Evolutionary conservation across 179 eudicot genomes (phyloP), one percentile per base, ranked within the genome.

Genomic region (Carnegiea gigantea): DNA sequence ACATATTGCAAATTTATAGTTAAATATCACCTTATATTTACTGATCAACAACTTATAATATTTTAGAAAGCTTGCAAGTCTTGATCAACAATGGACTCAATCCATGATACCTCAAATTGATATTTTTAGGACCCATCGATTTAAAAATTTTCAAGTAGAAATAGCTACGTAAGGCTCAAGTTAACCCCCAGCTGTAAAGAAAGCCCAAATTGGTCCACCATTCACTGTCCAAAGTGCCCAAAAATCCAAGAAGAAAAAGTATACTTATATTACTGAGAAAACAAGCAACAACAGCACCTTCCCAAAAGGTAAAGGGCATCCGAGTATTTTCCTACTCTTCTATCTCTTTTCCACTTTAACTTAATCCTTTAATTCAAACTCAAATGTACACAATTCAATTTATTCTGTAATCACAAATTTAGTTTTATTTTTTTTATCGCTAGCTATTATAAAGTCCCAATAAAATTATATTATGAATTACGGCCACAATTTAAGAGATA

Each of bases 141-240:
- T 33, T 44, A 28, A 65, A 46, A 79, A n/a, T 20, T 17, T n/a
- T 70, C 5, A 70, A 33, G 21, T 30, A 40, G 24, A 70, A 79
- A 70, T 75, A 70, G 75, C 83, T 80, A 76, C 83, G 76, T 83
- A 77, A 70, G 71, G 12, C 73, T 57, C 78, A 83, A 83, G 86
- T 60, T 83, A 83, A 59, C 51, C 65, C 71, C 57, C 60, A 83
- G 85, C 82, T 83, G 85, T 83, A 83, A 83, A 83, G 85, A 79
- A 28, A 75, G 9, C 65, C 54, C 21, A 82, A 70, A 26, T 68
- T 43, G 86, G 86, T 84, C 80, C 86, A 84, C 80, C 20, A 24
- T 79, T 74, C 70, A 78, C 78, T 79, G 79, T 79, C 70, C 60
- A 82, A 81, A 76, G 75, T 75, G 15, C 70, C 65, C 36, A 49